These are phyloP conservation scores for Penicillium longicatenatum DNA, from an alignment of 495 filamentous ascomycete genomes.

Conservation along the genomic window DNA sequence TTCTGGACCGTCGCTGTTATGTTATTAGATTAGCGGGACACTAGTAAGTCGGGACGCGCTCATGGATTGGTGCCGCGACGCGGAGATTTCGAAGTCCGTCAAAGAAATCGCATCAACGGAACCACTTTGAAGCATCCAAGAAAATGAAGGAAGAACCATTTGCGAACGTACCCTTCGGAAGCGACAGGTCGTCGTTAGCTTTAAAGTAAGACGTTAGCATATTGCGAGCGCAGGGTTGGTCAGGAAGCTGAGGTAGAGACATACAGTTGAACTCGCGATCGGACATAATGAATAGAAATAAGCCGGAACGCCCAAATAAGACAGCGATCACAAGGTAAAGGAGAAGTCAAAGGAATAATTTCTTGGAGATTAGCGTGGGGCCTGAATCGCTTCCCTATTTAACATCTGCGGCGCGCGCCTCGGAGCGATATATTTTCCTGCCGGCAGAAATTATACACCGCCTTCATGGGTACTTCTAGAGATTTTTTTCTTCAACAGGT, in stretches of 20 bases:
- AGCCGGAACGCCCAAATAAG: not conserved
- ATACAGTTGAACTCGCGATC: constrained; percentile 84
- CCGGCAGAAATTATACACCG: constrained; percentile 28
- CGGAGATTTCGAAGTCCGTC: not conserved
- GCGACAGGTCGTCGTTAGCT: constrained; percentile 90
- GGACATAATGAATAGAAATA: constrained; percentile 63
- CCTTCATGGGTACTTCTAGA: constrained; percentile 26
- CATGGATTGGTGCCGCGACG: not conserved
- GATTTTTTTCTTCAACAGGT: constrained; percentile 30
- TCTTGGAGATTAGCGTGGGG: constrained; percentile 22
- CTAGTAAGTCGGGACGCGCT: not conserved
- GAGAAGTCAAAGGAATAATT: constrained; percentile 3
- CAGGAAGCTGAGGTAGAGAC: constrained; percentile 31
- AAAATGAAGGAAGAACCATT: not conserved
- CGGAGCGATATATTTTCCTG: constrained; percentile 28
- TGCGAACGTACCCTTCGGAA: constrained; percentile 74
- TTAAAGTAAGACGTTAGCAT: constrained; percentile 23
- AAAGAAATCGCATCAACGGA: not conserved
- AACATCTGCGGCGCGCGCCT: constrained; percentile 16
- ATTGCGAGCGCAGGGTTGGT: constrained; percentile 1
- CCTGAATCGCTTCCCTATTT: constrained; percentile 7
- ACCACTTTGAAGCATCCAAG: not conserved
- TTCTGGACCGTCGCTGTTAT: constrained; percentile 89
- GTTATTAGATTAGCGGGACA: constrained; percentile 11
- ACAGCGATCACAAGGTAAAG: not conserved